phyloP scores from a whole-genome alignment of 2,329 filamentous ascomycete genomes.

The Neodidymelliopsis sp. region DNA sequence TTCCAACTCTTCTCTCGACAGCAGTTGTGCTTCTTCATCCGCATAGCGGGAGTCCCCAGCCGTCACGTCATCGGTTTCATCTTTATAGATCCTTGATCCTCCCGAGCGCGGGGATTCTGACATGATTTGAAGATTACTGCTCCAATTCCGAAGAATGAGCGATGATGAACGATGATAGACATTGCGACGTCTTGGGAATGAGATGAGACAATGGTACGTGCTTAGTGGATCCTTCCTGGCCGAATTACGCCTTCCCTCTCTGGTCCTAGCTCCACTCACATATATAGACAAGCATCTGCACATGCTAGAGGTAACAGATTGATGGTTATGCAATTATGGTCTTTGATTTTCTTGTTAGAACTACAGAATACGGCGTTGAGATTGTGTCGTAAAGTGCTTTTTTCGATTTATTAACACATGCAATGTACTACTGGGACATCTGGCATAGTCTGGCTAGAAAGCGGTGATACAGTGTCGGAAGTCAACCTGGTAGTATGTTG shows the following conservation, averaged over 20 bases:
- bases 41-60: slow-evolving; percentile 12
- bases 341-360: too few relatives aligned
- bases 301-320: too few relatives aligned
- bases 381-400: too few relatives aligned
- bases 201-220: slow-evolving; percentile 16
- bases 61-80: slow-evolving; percentile 18
- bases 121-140: background rate
- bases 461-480: too few relatives aligned
- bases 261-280: background rate
- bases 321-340: too few relatives aligned
- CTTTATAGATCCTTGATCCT: slow-evolving; percentile 1
- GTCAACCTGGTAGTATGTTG: too few relatives aligned
- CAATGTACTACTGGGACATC: too few relatives aligned
- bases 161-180: slow-evolving; percentile 2
- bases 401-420: too few relatives aligned
- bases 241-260: background rate
- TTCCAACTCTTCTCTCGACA: slow-evolving; percentile 36
- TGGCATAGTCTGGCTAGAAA: too few relatives aligned
- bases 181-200: slow-evolving; percentile 6
- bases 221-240: slow-evolving; percentile 1
- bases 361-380: too few relatives aligned
- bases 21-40: slow-evolving; percentile 41
- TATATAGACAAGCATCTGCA: too few relatives aligned
- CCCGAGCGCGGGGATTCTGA: background rate
- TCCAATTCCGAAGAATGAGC: background rate